Base-by-base conservation (phyloP, 176 grass and related monocot species). In the Carex cristatella region DNA sequence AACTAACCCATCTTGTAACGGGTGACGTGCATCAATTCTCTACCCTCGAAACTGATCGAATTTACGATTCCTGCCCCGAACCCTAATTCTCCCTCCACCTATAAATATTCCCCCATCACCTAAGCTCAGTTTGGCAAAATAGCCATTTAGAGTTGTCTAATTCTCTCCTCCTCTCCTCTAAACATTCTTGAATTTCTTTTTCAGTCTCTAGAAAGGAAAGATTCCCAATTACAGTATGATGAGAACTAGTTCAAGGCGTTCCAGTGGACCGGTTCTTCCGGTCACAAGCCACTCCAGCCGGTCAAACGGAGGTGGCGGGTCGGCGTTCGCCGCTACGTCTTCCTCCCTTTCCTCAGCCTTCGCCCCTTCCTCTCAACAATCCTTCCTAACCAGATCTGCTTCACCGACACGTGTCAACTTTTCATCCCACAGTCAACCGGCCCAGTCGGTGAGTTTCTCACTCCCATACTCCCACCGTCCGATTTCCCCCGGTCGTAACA, bases 111-210 rank as follows among this genome's bases (percentile, higher is more conserved):
- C 81, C 61, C 81, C 81, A 83, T 67, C 19, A 51, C 81, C 81
- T 0, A 32, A 83, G 81, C 81, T 83, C 81, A 69, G 81, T 83
- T 83, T 83, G 81, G 81, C 81, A 83, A 83, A 83, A 83, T 83
- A 83, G 81, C 81, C 81, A 83, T 10, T 28, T 3, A 68, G 11
- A 4, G 9, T 2, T 8, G 4, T 68, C 44, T 38, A 56, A 69
- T 53, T 67, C 69, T 69, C 15, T 31, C 13, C 15, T 67, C 12
- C 55, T 2, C 63, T 63, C 61, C 61, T 44, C 63, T 3, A 1
- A 48, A 83, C 35, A 69, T 49, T 33, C 49, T 67, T 31, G 6
- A 33, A 69, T 55, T 83, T 69, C 4, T 12, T 16, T 38, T 83
- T 31, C 11, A 69, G 81, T 83, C 81, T 63, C 42, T 67, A 28